These are phyloP conservation scores for Lyophyllum atratum DNA, from an alignment of 768 basidiomycete species.

Conservation along the genomic window DNA sequence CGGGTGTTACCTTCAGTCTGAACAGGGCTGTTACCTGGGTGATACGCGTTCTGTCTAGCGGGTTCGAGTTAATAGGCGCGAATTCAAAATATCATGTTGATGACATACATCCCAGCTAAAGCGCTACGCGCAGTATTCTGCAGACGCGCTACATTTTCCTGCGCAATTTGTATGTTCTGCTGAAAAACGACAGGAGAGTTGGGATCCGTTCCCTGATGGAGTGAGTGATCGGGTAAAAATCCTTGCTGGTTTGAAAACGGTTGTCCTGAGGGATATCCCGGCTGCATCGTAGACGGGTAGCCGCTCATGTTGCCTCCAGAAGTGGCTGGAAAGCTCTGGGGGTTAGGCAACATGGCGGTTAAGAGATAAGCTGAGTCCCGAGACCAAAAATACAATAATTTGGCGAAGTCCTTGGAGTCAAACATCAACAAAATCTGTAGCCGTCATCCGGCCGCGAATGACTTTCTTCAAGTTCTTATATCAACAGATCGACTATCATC, in stretches of 20 bases:
- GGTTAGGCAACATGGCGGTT: constrained; percentile 11
- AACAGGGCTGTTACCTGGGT: constrained; percentile 50
- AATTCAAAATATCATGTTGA: neutral
- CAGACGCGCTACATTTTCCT: constrained; percentile 50
- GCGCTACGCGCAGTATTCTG: constrained; percentile 50
- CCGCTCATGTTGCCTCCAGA: constrained; percentile 3
- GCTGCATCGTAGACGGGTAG: constrained; percentile 1
- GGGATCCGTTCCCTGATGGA: constrained; percentile 45
- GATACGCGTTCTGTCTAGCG: constrained; percentile 62
- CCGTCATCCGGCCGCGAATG: neutral
- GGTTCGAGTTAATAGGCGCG: neutral
- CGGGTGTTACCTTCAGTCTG: constrained; percentile 52
- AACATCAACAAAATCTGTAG: neutral
- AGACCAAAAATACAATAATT: neutral
- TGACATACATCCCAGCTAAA: constrained; percentile 54
- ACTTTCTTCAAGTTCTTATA: too few species aligned
- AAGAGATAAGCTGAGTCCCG: neutral
- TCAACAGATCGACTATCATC: neutral
- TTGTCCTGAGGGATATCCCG: constrained; percentile 3
- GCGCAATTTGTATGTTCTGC: constrained; percentile 50
- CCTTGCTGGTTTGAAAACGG: constrained; percentile 15
- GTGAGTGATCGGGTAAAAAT: constrained; percentile 17
- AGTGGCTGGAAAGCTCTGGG: constrained; percentile 11
- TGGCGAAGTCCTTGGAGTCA: neutral
- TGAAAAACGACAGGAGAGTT: constrained; percentile 67